Base-by-base conservation (phyloP, 1,284 basidiomycete genomes). In the Cryptococcus wingfieldii region DNA sequence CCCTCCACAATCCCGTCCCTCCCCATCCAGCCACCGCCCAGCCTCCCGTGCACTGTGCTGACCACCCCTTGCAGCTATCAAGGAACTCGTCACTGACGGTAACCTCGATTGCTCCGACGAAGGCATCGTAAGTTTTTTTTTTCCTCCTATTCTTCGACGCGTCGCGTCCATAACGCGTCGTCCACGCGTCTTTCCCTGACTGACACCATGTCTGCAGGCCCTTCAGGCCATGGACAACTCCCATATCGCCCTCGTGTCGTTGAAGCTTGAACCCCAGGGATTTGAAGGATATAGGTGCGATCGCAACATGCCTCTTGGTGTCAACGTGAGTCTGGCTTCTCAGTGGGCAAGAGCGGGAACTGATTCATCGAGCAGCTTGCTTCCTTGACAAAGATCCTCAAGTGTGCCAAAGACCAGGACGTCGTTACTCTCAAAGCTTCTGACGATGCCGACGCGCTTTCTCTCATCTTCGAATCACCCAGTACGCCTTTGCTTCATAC, bases 171-270 rank as follows among this genome's bases (percentile, higher is more conserved):
- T 18, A 31, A 14, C 13, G 37, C 19, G 16, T 47, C 16, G 16
- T 13, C 42, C 23, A 37, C 34, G 19, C 41, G 31, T 10, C 7
- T 34, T 4, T 7, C 31, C 23, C 12, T 19, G 25, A 27, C 31
- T 39, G 47, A 38, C 27, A 18, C 19, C 50, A 38, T 25, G 13
- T 38, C 25, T 6, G 27, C 61, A 87, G 85, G 84, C 85, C 55
- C 83, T 97, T 14, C 96, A 98, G 82, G 95, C 96, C 1, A 99
- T 98, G 96, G 96, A 98, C 82, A 98, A 97, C 83, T 98, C 95
- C 6, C 96, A 98, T 78, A 95, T 98, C 69, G 96, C 95, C 1
- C 87, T 98, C 58, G 95, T 98, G 39, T 72, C 74, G 18, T 71
- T 76, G 50, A 83, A 86, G 61, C 83, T 97, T 49, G 79, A 86